Conservation (phyloP, 2,329 filamentous ascomycete genomes). For the Venturia carpophila region DNA sequence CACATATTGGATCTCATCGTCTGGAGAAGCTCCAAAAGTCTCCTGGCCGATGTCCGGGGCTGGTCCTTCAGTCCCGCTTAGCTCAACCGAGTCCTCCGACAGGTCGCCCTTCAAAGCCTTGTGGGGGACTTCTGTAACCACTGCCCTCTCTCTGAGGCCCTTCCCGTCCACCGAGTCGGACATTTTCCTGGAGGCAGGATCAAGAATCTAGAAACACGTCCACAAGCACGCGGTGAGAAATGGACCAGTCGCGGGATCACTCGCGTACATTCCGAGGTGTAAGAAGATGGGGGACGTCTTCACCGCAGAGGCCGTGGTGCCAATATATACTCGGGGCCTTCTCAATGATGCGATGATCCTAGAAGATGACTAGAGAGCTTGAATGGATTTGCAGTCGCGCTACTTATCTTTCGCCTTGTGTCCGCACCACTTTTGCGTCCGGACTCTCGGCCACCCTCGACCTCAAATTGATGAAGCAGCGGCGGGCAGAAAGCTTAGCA, state of each 20-base stretch:
- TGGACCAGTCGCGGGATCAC: too few relatives aligned
- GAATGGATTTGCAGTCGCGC: not conserved
- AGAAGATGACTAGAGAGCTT: not conserved
- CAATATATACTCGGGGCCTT: not conserved
- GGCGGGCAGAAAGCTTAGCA: not conserved
- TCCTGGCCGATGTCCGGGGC: not conserved
- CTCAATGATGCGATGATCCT: not conserved
- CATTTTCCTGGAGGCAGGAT: not conserved
- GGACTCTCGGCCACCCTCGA: not conserved
- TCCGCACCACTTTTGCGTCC: not conserved
- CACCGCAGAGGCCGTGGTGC: not conserved
- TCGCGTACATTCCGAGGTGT: not conserved
- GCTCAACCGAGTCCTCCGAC: not conserved
- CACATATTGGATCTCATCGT: constrained; percentile 8
- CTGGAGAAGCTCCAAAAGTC: constrained; percentile 9
- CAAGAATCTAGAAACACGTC: not conserved
- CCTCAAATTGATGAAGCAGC: not conserved
- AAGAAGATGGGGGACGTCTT: not conserved
- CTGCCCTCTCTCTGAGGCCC: not conserved
- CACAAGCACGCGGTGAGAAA: not conserved
- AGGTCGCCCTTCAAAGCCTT: not conserved
- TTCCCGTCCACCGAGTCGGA: not conserved
- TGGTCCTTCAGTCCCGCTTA: not conserved
- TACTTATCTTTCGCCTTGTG: not conserved
- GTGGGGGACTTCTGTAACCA: not conserved